Evolutionary conservation across 805 yeast genomes (phyloP).

Genomic region (Hanseniaspora valbyensis): DNA sequence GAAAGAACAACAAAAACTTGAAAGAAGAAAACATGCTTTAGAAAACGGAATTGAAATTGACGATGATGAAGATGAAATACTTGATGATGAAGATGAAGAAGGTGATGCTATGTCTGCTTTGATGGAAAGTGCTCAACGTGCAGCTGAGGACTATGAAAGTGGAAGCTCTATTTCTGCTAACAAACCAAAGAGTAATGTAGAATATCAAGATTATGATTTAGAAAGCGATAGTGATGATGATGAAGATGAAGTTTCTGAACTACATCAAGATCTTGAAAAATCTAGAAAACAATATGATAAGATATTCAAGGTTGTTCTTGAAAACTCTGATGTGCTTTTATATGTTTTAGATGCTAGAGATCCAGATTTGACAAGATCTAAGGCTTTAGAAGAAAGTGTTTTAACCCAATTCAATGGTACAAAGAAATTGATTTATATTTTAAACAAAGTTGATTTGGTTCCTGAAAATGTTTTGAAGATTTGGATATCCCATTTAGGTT

Average conservation of each 20-base stretch:
- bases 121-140: slow-evolving; percentile 78
- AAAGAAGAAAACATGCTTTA: slow-evolving; percentile 30
- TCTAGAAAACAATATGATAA: slow-evolving; percentile 89
- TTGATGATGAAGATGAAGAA: slow-evolving; percentile 14
- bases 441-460: slow-evolving; percentile 86
- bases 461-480: slow-evolving; percentile 73
- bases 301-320: slow-evolving; percentile 85
- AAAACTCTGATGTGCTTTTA: slow-evolving; percentile 77
- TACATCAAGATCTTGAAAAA: slow-evolving; percentile 37
- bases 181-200: slow-evolving; percentile 33
- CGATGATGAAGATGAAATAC: slow-evolving; percentile 26
- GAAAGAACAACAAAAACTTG: slow-evolving; percentile 41
- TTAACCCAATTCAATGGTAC: slow-evolving; percentile 44
- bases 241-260: slow-evolving; percentile 37
- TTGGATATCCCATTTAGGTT: slow-evolving; percentile 72
- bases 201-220: slow-evolving; percentile 40
- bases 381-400: slow-evolving; percentile 82
- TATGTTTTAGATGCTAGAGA: slow-evolving; percentile 97
- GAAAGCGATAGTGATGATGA: slow-evolving; percentile 27
- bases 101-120: slow-evolving; percentile 56
- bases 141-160: slow-evolving; percentile 58
- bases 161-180: slow-evolving; percentile 33
- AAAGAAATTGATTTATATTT: slow-evolving; percentile 71
- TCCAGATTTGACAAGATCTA: slow-evolving; percentile 89
- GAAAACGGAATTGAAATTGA: slow-evolving; percentile 33